Base-by-base conservation (phyloP, 148 eudicot species). In the Vaccinium macrocarpon region DNA sequence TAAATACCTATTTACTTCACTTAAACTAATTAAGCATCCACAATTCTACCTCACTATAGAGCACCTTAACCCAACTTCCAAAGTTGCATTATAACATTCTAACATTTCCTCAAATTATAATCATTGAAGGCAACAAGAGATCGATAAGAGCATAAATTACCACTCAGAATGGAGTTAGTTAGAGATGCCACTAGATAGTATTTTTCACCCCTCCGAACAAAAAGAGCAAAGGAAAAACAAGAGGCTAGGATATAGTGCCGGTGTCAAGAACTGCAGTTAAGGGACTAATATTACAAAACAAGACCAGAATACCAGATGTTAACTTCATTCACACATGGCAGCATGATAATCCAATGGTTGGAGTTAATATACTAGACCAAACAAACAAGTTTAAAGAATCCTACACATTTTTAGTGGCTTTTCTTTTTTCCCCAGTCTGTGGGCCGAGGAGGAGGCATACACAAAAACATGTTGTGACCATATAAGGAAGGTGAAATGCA, bases 331-430 rank as follows among this genome's bases (percentile, higher is more conserved):
- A 55, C 52, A 13, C 59, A 77, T 19, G 42, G 16, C 8, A 29
- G 7, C 6, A 0, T 8, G 6, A 9, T 35, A 15, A 21, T 38
- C n/a, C 78, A 46, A 75, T 38, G 25, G 23, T 75, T 19, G 27
- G 52, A 76, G 15, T 48, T n/a, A 1, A 49, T 4, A 49, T 23
- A 75, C 51, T 16, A n/a, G 51, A 76, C 57, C 4, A 76, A 11
- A n/a, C 56, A 48, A 76, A 76, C 81, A 27, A 27, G 81, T 4
- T 52, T 18, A 77, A 77, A n/a, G 57, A 51, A 23, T 77, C 57
- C 59, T 51, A 50, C 35, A 50, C 23, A n/a, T n/a, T 72, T 9
- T 2, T 5, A 27, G 52, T 49, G 11, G 51, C 56, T 18, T 53
- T 29, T n/a, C 16, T 76, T 29, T 16, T 48, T 42, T 75, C 48